Evolutionary conservation across 805 yeast species (phyloP), one percentile per base, ranked within the genome.

Genomic region (Zygosaccharomyces lentus): DNA sequence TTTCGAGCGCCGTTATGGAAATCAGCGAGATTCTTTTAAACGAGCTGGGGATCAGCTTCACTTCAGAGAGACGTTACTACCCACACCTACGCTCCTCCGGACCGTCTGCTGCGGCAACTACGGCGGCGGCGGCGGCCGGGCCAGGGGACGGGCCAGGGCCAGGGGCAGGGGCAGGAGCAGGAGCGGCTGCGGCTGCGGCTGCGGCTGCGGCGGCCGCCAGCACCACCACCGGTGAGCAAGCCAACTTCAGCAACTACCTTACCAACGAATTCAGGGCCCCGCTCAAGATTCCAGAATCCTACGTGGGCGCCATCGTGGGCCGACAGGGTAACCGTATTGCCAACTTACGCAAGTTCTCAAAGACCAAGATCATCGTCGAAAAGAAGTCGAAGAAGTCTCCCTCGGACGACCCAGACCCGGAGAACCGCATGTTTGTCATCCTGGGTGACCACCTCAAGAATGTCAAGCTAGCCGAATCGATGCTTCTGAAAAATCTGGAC

Each of bases 221-320:
- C n/a, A 21, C 31, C 9, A 27, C 45, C 29, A 31, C 44, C 13
- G 39, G 40, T 29, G 43, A 26, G 9, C 41, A 37, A 16, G 9
- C 13, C 6, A 32, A 31, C 9, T 12, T 40, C 5, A 34, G 13
- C 12, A 40, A 34, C n/a, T 16, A 40, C 24, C 13, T 37, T 19
- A 37, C 42, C 29, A 41, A 48, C 17, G 57, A 55, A 30, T 48
- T 51, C 36, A 54, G 49, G 35, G 44, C 52, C 2, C 47, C 49
- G 10, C 54, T 60, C 7, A 43, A 53, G 24, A 84, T 87, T 61
- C 87, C 95, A 31, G 82, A 84, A 54, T 87, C 81, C 49, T 81
- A 81, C 69, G 96, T 89, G 37, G 96, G 96, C 35, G 91, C 95
- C 41, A 73, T 89, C 45, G 87, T 89, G 56, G 96, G 96, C 49